Conservation (phyloP, 2,329 filamentous ascomycete genomes). For the Xylogone sp. region DNA sequence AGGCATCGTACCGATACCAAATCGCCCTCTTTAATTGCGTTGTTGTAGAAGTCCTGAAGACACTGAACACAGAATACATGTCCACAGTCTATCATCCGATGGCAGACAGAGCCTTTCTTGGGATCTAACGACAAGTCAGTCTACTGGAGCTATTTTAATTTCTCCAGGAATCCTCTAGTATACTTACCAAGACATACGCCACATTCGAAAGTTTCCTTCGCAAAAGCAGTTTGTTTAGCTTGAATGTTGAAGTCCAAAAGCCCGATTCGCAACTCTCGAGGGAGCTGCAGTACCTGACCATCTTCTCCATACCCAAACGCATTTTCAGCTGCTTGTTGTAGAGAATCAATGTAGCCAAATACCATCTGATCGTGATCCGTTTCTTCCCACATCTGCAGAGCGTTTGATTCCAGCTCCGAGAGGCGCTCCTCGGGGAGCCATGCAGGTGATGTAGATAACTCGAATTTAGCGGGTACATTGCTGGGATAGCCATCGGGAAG, state of each 20-base stretch:
- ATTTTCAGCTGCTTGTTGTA: constrained; percentile 55
- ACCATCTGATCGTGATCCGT: constrained; percentile 54
- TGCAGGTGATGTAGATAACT: constrained; percentile 48
- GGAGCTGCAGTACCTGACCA: constrained; percentile 46
- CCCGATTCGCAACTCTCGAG: constrained; percentile 59
- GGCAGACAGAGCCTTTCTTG: constrained; percentile 80
- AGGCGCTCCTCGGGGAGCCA: constrained; percentile 53
- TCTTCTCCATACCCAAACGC: constrained; percentile 54
- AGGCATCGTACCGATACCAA: constrained; percentile 77
- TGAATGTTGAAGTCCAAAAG: constrained; percentile 76
- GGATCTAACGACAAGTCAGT: constrained; percentile 54
- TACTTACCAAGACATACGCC: constrained; percentile 71
- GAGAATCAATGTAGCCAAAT: constrained; percentile 61
- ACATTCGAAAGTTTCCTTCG: constrained; percentile 82
- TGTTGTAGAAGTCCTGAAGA: constrained; percentile 84
- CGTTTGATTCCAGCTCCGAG: constrained; percentile 47
- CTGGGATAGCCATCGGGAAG: constrained; percentile 58
- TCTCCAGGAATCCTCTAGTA: constrained; percentile 8
- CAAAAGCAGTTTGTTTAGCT: constrained; percentile 70
- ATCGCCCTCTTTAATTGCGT: constrained; percentile 82
- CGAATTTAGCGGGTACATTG: constrained; percentile 44
- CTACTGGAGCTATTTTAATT: constrained; percentile 4
- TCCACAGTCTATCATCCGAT: constrained; percentile 76
- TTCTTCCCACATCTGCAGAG: constrained; percentile 56
- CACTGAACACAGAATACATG: constrained; percentile 93